A percentile compares a stretch with the other conserved stretches of the same genome.
Evolutionary conservation across 2,329 filamentous ascomycete species (phyloP).

Genomic region (Fusarium secorum): DNA sequence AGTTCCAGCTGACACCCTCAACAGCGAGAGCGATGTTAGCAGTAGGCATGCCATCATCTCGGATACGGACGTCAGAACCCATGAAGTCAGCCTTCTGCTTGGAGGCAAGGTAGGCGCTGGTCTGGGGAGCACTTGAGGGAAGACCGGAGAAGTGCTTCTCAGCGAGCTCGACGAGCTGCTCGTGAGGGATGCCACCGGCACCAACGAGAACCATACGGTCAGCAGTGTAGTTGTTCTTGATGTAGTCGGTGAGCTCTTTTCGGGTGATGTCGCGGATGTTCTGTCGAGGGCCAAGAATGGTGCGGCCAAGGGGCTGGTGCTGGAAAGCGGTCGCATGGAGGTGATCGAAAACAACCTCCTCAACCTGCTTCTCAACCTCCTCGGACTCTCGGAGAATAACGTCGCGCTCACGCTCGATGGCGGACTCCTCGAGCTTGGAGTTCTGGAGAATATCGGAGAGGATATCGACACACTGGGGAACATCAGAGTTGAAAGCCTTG

Average conservation of each 20-base stretch:
- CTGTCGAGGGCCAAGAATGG: slow-evolving; percentile 95
- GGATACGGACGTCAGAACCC: slow-evolving; percentile 92
- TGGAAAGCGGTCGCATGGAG: slow-evolving; percentile 98
- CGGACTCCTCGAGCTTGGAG: slow-evolving; percentile 92
- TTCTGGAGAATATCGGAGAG: slow-evolving; percentile 99
- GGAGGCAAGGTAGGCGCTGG: slow-evolving; percentile 76
- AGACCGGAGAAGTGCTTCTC: slow-evolving; percentile 93
- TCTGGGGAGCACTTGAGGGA: slow-evolving; percentile 77
- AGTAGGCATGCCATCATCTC: slow-evolving; percentile 94
- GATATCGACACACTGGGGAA: slow-evolving; percentile 96
- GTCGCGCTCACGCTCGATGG: slow-evolving; percentile 97
- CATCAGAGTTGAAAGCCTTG: slow-evolving; percentile 98
- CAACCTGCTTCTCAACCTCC: slow-evolving; percentile 99
- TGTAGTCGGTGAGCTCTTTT: slow-evolving; percentile 91
- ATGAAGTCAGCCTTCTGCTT: slow-evolving; percentile 95
- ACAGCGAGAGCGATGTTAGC: slow-evolving; percentile 98
- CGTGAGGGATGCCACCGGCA: slow-evolving; percentile 91
- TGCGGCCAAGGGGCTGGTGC: slow-evolving; percentile 93
- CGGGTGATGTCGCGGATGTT: slow-evolving; percentile 97
- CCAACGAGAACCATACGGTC: slow-evolving; percentile 99
- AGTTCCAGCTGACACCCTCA: slow-evolving; percentile 99
- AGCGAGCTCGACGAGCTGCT: slow-evolving; percentile 92
- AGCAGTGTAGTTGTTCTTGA: slow-evolving; percentile 99
- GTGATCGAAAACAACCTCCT: slow-evolving; percentile 99
- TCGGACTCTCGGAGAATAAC: slow-evolving; percentile 99